Evolutionary conservation across 495 filamentous ascomycete species (phyloP).

Genomic region (Lasiosphaeris hirsuta): DNA sequence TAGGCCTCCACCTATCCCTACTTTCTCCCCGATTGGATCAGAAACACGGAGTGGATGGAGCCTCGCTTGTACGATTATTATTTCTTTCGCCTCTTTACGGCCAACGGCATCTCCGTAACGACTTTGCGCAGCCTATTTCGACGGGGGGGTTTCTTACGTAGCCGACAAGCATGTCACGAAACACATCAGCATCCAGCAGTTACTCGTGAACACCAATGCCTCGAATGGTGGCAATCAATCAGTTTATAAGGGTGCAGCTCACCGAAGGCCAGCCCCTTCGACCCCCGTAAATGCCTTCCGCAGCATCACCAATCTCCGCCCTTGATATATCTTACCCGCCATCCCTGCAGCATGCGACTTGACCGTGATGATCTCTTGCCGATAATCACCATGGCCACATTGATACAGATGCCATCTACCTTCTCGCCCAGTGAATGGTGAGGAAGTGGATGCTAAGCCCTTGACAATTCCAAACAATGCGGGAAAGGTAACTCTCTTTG

Average conservation of each 20-base stretch:
- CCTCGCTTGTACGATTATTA: slow-evolving; percentile 37
- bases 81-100: slow-evolving; percentile 30
- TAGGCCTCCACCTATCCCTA: slow-evolving; percentile 21
- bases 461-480: not conserved
- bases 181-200: slow-evolving; percentile 26
- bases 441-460: not conserved
- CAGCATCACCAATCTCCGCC: slow-evolving; percentile 11
- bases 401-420: not conserved
- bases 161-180: slow-evolving; percentile 33
- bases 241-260: slow-evolving; percentile 11
- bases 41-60: slow-evolving; percentile 31
- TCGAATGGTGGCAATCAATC: slow-evolving; percentile 13
- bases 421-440: slow-evolving; percentile 1
- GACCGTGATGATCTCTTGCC: slow-evolving; percentile 12
- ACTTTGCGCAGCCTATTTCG: slow-evolving; percentile 26
- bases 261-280: slow-evolving; percentile 4
- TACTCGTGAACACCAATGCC: slow-evolving; percentile 26
- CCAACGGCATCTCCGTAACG: slow-evolving; percentile 33
- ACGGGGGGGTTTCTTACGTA: slow-evolving; percentile 33
- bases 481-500: slow-evolving; percentile 2
- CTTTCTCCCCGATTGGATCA: slow-evolving; percentile 27
- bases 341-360: slow-evolving; percentile 22
- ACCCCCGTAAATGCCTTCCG: slow-evolving; percentile 10
- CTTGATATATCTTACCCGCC: slow-evolving; percentile 11
- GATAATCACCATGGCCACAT: not conserved